Percentiles rank a stretch among this genome's conserved stretches.
Evolutionary conservation across 495 filamentous ascomycete genomes (phyloP).

Genomic region (Aspergillus coremiiformis): DNA sequence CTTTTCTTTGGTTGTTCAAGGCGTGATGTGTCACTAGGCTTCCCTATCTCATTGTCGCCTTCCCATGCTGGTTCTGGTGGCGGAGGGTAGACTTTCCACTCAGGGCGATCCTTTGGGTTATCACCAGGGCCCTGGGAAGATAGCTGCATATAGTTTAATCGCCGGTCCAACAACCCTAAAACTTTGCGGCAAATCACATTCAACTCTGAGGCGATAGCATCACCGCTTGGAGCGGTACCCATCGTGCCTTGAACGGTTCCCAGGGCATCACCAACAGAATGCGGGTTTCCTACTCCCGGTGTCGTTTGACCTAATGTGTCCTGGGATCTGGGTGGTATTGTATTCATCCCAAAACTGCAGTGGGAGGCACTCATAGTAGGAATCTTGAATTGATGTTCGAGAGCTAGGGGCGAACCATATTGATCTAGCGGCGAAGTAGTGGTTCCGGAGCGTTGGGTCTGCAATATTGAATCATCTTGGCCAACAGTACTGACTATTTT

Average conservation of each 20-base stretch:
- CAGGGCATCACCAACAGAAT: slow-evolving; percentile 4
- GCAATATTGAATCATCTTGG: background rate
- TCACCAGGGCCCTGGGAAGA: slow-evolving; percentile 72
- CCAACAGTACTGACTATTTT: background rate
- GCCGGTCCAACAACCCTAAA: slow-evolving; percentile 71
- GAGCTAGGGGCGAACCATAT: background rate
- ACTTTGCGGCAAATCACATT: slow-evolving; percentile 81
- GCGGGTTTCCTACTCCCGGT: background rate
- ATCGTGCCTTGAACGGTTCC: slow-evolving; percentile 10
- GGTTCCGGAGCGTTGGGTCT: background rate
- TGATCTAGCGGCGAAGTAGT: background rate
- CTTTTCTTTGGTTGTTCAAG: slow-evolving; percentile 47
- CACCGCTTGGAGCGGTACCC: slow-evolving; percentile 16
- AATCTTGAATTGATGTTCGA: background rate
- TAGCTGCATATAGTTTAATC: slow-evolving; percentile 81
- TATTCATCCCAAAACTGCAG: background rate
- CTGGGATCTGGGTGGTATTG: background rate
- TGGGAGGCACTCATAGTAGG: background rate
- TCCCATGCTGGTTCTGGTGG: slow-evolving; percentile 89
- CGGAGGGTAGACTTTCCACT: slow-evolving; percentile 84
- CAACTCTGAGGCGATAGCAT: slow-evolving; percentile 72
- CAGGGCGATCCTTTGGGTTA: slow-evolving; percentile 78
- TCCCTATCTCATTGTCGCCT: slow-evolving; percentile 49
- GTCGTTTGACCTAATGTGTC: background rate
- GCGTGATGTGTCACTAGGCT: slow-evolving; percentile 1